Base-by-base conservation (phyloP, 2,329 filamentous ascomycete species). In the Lasiodiplodia sp. region DNA sequence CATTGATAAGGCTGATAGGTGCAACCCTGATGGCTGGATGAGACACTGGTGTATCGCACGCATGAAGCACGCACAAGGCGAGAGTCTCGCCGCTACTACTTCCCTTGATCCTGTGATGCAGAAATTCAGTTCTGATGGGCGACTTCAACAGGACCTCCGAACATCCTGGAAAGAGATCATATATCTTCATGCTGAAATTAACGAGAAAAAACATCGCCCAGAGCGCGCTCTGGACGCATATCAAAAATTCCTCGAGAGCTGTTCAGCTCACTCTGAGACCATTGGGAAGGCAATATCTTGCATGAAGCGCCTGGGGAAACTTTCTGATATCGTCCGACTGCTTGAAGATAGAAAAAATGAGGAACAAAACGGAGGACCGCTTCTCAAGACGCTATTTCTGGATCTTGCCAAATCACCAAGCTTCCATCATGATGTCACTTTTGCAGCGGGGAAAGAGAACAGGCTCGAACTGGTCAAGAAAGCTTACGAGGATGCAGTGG, bases 401-500 rank as follows among this genome's bases (percentile, higher is more conserved):
- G 28, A 18, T 8, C 58, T 49, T 44, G 38, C 58, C 4, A 44
- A 28, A 10, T 62, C 58, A 16, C 10, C 58, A 34, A 28, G 12
- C 16, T 62, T 62, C 28, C 58, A 62, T 44, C 58, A 62, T n/a
- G 28, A 62, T 8, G 23, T 62, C 40, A 49, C 40, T n/a, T 37
- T 62, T 16, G 38, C 40, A 16, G 58, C 58, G 12, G 21, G 40
- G 1, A 25, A 62, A 4, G 16, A 21, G 10, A 40, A 40, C 3
- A 14, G 25, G 14, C 4, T 62, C 7, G 40, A 31, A 14, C 34
- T 49, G 23, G n/a, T 62, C 40, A 62, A 62, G 25, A 14, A 49
- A 10, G 40, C 14, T 16, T 62, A 62, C 40, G 18, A n/a, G 21
- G 25, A 49, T n/a, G 40, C 58, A 7, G 25, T 62, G 10, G n/a